Evolutionary conservation across 2,329 filamentous ascomycete genomes (phyloP).

Genomic region (Exophiala xenobiotica): DNA sequence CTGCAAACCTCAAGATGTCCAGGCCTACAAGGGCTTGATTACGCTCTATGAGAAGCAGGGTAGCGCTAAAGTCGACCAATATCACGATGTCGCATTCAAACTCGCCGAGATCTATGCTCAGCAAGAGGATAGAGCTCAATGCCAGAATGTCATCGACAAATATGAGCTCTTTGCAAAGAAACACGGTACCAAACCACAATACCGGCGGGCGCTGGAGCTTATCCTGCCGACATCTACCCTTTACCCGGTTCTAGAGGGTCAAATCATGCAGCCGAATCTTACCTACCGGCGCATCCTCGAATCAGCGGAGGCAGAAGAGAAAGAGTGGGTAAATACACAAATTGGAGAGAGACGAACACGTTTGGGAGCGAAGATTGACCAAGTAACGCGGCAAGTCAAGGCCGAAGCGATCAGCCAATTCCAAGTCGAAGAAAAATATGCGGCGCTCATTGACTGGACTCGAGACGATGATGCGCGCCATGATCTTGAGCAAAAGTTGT

Average conservation of each 20-base stretch:
- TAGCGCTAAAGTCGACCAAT: constrained; percentile 66
- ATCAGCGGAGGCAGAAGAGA: constrained; percentile 81
- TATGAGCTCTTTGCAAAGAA: constrained; percentile 72
- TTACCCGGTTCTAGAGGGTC: constrained; percentile 79
- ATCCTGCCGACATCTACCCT: constrained; percentile 77
- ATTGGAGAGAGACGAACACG: constrained; percentile 87
- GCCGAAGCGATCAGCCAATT: constrained; percentile 76
- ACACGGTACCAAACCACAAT: constrained; percentile 70
- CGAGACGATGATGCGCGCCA: constrained; percentile 80
- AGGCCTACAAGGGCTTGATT: constrained; percentile 87
- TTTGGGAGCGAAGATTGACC: constrained; percentile 76
- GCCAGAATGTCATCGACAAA: constrained; percentile 70
- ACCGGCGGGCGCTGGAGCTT: constrained; percentile 72
- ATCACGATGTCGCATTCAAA: constrained; percentile 69
- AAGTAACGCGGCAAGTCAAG: constrained; percentile 85
- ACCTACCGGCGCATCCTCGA: constrained; percentile 82
- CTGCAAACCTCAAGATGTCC: constrained; percentile 71
- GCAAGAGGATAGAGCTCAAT: constrained; percentile 59
- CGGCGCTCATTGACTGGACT: constrained; percentile 84
- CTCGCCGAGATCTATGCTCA: constrained; percentile 73
- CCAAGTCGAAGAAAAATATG: constrained; percentile 76
- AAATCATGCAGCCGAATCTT: constrained; percentile 72
- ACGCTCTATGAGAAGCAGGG: constrained; percentile 80
- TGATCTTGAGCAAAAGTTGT: constrained; percentile 83
- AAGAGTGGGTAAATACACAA: constrained; percentile 81